Percentiles rank a stretch among this genome's conserved stretches.
Conservation (phyloP, 805 yeast species). For the Blastobotrys robertii region DNA sequence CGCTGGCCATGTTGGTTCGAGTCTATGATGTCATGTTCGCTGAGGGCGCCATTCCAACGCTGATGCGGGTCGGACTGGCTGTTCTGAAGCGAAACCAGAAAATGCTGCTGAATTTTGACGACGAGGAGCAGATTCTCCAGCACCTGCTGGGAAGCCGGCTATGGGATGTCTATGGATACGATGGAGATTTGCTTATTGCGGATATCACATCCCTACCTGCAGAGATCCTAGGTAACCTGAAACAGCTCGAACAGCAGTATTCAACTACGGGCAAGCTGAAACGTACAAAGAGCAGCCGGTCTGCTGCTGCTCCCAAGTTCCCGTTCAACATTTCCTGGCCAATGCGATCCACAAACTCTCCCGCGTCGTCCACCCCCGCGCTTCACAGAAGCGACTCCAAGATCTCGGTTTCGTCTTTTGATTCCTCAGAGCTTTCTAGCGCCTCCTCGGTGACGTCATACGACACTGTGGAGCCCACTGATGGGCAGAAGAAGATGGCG, state of each 20-base stretch:
- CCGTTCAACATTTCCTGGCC: not conserved
- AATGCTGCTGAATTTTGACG: slow-evolving; percentile 26
- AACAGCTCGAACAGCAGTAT: slow-evolving; percentile 5
- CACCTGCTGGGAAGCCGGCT: slow-evolving; percentile 32
- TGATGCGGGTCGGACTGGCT: slow-evolving; percentile 48
- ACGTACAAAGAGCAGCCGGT: not conserved
- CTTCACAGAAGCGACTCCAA: slow-evolving; percentile 1
- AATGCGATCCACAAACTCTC: not conserved
- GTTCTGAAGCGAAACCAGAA: slow-evolving; percentile 41
- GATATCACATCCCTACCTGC: slow-evolving; percentile 17
- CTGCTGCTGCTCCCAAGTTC: not conserved
- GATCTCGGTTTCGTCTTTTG: slow-evolving; percentile 3
- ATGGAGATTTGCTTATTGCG: slow-evolving; percentile 29
- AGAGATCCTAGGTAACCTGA: slow-evolving; percentile 12
- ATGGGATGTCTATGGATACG: slow-evolving; percentile 34
- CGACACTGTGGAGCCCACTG: slow-evolving; percentile 2
- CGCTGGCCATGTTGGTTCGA: slow-evolving; percentile 39
- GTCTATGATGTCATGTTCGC: slow-evolving; percentile 42
- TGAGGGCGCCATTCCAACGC: slow-evolving; percentile 46
- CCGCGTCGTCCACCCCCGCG: not conserved
- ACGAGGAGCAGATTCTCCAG: slow-evolving; percentile 34
- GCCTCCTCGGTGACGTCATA: slow-evolving; percentile 2
- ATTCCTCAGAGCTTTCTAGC: not conserved
- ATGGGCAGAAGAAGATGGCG: slow-evolving; percentile 1
- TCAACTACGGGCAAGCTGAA: not conserved